phyloP scores from a whole-genome alignment of 306 rosid species.

The Fragaria nilgerrensis region DNA sequence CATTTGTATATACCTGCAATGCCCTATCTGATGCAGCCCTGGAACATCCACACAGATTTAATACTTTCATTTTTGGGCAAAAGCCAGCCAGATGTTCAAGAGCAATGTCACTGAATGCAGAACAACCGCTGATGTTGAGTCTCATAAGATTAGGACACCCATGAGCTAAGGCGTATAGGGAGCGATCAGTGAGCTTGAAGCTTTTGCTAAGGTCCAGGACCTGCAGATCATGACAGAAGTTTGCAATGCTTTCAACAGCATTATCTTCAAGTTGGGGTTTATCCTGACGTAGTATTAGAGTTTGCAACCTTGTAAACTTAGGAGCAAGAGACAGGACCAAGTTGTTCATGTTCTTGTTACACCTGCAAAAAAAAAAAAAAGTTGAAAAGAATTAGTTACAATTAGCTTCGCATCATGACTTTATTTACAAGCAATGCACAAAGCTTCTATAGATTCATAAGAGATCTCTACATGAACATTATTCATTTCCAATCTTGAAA shows the following conservation, averaged over 20 bases:
- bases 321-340: slow-evolving; percentile 80
- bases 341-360: slow-evolving; percentile 81
- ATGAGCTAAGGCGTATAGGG: slow-evolving; percentile 63
- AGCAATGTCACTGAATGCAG: slow-evolving; percentile 70
- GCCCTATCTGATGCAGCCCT: slow-evolving; percentile 77
- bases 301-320: slow-evolving; percentile 71
- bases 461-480: background rate
- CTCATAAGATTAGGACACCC: slow-evolving; percentile 70
- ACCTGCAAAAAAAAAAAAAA: slow-evolving; percentile 53
- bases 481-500: slow-evolving; percentile 2
- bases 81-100: slow-evolving; percentile 70
- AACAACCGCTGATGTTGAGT: slow-evolving; percentile 83
- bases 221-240: slow-evolving; percentile 76
- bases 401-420: background rate
- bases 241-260: slow-evolving; percentile 72
- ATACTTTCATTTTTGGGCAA: slow-evolving; percentile 63
- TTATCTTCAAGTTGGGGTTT: slow-evolving; percentile 76
- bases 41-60: slow-evolving; percentile 91
- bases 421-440: background rate
- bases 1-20: slow-evolving; percentile 54
- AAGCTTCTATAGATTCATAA: background rate
- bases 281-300: slow-evolving; percentile 79
- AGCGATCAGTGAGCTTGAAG: slow-evolving; percentile 75
- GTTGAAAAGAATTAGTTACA: background rate
- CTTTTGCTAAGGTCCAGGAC: slow-evolving; percentile 94